Percentiles rank a stretch among this genome's conserved stretches.
phyloP scores from a whole-genome alignment of 768 basidiomycete genomes.

The Ephemerocybe angulata region DNA sequence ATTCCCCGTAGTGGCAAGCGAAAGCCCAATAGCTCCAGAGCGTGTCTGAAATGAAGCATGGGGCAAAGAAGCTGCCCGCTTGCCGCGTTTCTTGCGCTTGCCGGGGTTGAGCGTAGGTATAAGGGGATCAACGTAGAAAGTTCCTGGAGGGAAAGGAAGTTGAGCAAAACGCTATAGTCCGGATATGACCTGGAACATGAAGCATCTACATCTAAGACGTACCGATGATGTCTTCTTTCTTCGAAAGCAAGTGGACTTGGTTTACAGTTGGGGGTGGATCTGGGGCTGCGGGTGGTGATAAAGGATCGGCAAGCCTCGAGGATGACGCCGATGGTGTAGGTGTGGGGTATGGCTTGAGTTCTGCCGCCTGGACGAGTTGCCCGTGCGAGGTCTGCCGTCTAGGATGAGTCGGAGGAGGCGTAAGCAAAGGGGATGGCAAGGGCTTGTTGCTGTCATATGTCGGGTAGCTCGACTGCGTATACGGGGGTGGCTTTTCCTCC shows the following conservation, averaged over 20 bases:
- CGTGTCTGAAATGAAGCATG: slow-evolving; percentile 43
- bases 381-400: not conserved
- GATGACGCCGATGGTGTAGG: not conserved
- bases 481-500: slow-evolving; percentile 3
- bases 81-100: slow-evolving; percentile 23
- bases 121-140: slow-evolving; percentile 39
- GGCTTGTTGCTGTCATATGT: too few relatives aligned
- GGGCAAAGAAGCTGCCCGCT: slow-evolving; percentile 21
- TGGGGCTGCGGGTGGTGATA: slow-evolving; percentile 46
- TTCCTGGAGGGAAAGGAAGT: slow-evolving; percentile 25
- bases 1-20: slow-evolving; percentile 36
- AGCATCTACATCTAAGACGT: slow-evolving; percentile 2
- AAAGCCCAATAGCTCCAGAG: slow-evolving; percentile 35
- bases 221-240: slow-evolving; percentile 32
- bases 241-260: slow-evolving; percentile 30
- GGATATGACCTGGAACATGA: not conserved
- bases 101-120: slow-evolving; percentile 21
- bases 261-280: slow-evolving; percentile 22
- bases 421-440: too few relatives aligned
- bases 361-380: too few relatives aligned
- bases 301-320: not conserved
- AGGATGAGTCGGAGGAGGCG: too few relatives aligned
- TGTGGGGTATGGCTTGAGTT: not conserved
- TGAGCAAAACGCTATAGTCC: not conserved
- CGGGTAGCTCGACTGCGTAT: not conserved